Evolutionary conservation across 306 rosid species (phyloP).

Genomic region (Cucumis sativus): DNA sequence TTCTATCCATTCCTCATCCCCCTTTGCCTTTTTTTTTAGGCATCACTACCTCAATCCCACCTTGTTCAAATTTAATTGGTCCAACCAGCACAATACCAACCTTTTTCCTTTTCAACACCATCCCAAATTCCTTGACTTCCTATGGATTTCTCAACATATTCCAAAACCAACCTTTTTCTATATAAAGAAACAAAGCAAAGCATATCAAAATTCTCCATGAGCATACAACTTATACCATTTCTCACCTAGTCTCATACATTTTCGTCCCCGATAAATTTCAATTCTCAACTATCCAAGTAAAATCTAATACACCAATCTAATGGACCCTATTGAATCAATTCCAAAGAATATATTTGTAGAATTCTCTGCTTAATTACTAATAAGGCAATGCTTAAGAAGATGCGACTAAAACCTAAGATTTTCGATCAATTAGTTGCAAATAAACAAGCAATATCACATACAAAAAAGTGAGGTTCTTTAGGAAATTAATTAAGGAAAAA

Average conservation of each 20-base stretch:
- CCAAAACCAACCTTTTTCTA: not conserved
- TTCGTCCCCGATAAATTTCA: not conserved
- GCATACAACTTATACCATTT: not conserved
- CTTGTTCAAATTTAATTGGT: not conserved
- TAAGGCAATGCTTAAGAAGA: not conserved
- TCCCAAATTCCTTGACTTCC: not conserved
- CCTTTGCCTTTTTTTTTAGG: not conserved
- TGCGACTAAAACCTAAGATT: not conserved
- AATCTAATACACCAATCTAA: not conserved
- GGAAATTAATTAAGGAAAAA: constrained; percentile 2
- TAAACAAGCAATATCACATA: not conserved
- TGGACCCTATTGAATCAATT: not conserved
- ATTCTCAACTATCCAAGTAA: not conserved
- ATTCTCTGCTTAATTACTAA: not conserved
- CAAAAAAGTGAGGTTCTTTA: not conserved
- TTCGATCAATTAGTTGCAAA: not conserved
- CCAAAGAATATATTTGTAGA: not conserved
- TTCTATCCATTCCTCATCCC: not conserved
- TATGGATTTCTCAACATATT: not conserved
- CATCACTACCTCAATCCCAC: not conserved
- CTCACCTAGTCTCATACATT: not conserved
- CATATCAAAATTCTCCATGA: not conserved
- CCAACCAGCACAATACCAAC: not conserved
- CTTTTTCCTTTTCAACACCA: not conserved
- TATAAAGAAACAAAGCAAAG: not conserved